Evolutionary conservation across 148 eudicot species (phyloP).

Genomic region (Persicaria tinctoria): DNA sequence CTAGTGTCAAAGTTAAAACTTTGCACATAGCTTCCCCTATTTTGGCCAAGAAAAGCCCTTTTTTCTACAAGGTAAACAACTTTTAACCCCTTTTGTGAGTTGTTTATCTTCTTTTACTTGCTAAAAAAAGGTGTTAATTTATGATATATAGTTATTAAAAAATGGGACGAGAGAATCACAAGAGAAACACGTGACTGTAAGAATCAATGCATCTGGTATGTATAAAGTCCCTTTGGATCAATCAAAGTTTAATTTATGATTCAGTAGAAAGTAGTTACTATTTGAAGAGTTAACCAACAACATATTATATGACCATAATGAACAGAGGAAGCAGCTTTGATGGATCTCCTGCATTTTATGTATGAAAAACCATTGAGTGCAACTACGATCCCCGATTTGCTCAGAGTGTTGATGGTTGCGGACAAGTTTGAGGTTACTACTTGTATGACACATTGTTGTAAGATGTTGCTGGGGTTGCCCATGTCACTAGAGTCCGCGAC

Average conservation of each 20-base stretch:
- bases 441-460: background rate
- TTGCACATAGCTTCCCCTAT: background rate
- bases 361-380: background rate
- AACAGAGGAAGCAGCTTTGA: background rate
- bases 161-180: background rate
- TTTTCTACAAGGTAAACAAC: background rate
- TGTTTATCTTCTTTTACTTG: background rate
- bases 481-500: background rate
- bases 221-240: background rate
- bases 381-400: background rate
- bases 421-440: background rate
- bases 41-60: background rate
- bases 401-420: background rate
- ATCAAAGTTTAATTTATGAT: background rate
- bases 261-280: too few relatives aligned
- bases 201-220: slow-evolving; percentile 6
- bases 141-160: background rate
- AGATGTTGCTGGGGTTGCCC: background rate
- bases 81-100: background rate
- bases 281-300: background rate
- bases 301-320: background rate
- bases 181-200: background rate
- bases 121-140: background rate
- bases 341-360: background rate
- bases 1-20: background rate